A percentile compares a stretch with the other conserved stretches of the same genome.
Evolutionary conservation across 2,329 filamentous ascomycete species (phyloP).

Genomic region (Albophoma yamanashiensis): DNA sequence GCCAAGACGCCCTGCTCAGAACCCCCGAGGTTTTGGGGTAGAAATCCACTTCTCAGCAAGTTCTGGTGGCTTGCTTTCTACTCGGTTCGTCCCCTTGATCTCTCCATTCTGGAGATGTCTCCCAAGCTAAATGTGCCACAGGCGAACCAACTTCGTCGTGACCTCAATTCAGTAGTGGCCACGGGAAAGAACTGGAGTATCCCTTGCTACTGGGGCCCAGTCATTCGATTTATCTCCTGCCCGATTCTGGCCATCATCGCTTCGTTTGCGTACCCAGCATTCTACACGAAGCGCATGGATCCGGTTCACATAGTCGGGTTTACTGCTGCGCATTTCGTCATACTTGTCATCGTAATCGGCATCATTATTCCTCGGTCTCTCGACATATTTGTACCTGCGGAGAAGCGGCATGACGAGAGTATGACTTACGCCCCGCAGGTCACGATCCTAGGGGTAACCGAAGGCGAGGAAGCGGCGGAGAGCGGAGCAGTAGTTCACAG

Average conservation of each 20-base stretch:
- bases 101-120: background rate
- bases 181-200: conserved; percentile 40
- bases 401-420: background rate
- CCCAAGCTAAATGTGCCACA: conserved; percentile 8
- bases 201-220: conserved; percentile 25
- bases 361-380: conserved; percentile 26
- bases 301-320: conserved; percentile 31
- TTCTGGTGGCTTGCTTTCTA: conserved; percentile 29
- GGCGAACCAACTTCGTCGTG: conserved; percentile 40
- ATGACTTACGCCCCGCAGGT: background rate
- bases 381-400: background rate
- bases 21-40: conserved; percentile 31
- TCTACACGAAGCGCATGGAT: conserved; percentile 24
- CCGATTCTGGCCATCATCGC: conserved; percentile 34
- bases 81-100: background rate
- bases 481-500: background rate
- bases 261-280: conserved; percentile 33
- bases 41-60: conserved; percentile 22
- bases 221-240: conserved; percentile 30
- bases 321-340: conserved; percentile 21
- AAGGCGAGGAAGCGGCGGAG: background rate
- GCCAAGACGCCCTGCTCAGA: conserved; percentile 24
- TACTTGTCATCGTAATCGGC: conserved; percentile 30
- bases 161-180: conserved; percentile 37
- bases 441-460: background rate